Base-by-base conservation (phyloP, 106 monocot genomes). In the Iris macrosiphon region DNA sequence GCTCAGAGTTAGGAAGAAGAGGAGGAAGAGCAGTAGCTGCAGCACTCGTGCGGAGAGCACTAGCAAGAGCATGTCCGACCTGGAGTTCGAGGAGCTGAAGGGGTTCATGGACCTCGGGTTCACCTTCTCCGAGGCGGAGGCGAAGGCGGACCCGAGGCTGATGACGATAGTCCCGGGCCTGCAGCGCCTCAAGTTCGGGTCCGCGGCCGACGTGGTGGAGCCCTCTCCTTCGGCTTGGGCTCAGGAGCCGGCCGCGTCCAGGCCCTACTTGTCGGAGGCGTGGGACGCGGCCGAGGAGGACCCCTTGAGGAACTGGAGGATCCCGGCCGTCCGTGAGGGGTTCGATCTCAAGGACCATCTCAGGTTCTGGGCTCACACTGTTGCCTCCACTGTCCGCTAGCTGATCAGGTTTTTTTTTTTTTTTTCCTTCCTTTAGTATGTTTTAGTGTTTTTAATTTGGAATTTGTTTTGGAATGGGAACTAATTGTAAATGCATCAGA, bases 251-350 rank as follows among this genome's bases (percentile, higher is more conserved):
- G 52, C 14, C 37, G 62, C 45, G n/a, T 1, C 35, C 33, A 64
- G 89, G 74, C 89, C 89, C 17, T 89, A 89, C 47, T 57, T 89
- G 24, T 89, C 89, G 22, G 89, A 89, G 71, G 79, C 83, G 0
- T 89, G 88, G 88, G 81, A 65, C 4, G 45, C 23, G 13, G 51
- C 4, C 28, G 62, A 52, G 55, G 66, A 42, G 44, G 64, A n/a
- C n/a, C n/a, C n/a, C n/a, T n/a, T n/a, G n/a, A n/a, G n/a, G n/a
- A n/a, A n/a, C n/a, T n/a, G n/a, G n/a, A n/a, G n/a, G n/a, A 47
- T 90, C 51, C 77, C 74, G 58, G 50, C 49, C 13, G 57, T 29
- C 13, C 65, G 32, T 12, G 61, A 59, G 0, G 79, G 56, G n/a
- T 33, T 60, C 4, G 73, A 74, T 40, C 41, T 79, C 57, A 79